A percentile compares a stretch with the other conserved stretches of the same genome.
phyloP scores from a whole-genome alignment of 768 basidiomycete species.

The Mrakia frigida region DNA sequence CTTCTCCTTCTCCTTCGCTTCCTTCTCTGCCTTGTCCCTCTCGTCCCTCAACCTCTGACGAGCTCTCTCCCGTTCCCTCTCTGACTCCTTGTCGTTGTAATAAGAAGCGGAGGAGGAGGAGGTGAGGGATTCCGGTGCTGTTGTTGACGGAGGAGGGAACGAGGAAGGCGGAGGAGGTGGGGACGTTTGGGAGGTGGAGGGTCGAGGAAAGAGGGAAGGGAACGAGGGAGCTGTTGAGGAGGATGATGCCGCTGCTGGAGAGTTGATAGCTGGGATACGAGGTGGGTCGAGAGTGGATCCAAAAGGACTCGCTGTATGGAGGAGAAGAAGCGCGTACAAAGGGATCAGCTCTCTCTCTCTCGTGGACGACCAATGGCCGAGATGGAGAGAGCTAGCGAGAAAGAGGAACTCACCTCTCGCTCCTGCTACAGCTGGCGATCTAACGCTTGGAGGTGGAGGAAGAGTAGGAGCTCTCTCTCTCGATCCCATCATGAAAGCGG shows the following conservation, averaged over 20 bases:
- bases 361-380: background rate
- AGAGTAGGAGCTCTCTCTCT: background rate
- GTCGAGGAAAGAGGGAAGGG: background rate
- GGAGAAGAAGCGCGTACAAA: background rate
- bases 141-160: background rate
- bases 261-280: background rate
- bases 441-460: background rate
- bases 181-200: background rate
- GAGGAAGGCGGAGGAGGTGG: background rate
- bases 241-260: background rate
- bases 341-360: background rate
- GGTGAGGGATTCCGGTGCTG: background rate
- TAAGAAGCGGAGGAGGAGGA: background rate
- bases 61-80: background rate
- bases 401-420: slow-evolving; percentile 1
- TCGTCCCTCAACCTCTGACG: slow-evolving; percentile 3
- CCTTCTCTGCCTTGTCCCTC: slow-evolving; percentile 19
- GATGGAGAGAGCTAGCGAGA: background rate
- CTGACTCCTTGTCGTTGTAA: slow-evolving; percentile 14
- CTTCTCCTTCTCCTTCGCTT: slow-evolving; percentile 18
- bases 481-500: background rate
- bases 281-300: background rate
- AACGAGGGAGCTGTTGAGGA: background rate
- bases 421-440: background rate
- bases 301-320: background rate